Base-by-base conservation (phyloP, 83 land plant species). In the Larix sibirica region DNA sequence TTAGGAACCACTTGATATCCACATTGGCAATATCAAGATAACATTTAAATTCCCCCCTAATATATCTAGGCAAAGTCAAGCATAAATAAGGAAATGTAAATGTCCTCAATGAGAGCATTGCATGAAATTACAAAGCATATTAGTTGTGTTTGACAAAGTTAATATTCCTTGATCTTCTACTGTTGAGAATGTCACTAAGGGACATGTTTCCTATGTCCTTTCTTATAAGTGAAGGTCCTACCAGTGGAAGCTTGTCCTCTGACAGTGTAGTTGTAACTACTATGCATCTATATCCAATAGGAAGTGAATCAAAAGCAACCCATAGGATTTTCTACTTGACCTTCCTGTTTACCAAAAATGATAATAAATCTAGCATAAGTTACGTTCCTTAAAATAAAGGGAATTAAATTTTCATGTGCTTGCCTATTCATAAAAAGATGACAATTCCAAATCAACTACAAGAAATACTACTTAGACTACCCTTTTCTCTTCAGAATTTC, bases 181-280 rank as follows among this genome's bases (percentile, higher is more conserved):
- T 87, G 88, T 56, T 60, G 59, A 93, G 83, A 84, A 96, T 92
- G 86, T 96, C 99, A 80, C 85, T 65, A 74, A 95, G 82, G 58
- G 92, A 81, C 84, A 96, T 80, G 80, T 89, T 81, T 77, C 95
- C 89, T 77, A 96, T 96, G 65, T 93, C 93, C 81, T 88, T 91
- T 81, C 95, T 96, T 77, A 95, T 84, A 47, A 96, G 87, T 40
- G 90, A 84, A 76, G 99, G 92, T 50, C 90, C 89, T 70, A 95
- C 98, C 28, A 87, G 73, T 62, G 60, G 77, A 24, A 96, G 88
- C 77, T 61, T 81, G 74, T 93, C 96, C 80, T 90, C 89, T 62
- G 92, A 68, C 31, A 96, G 81, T 59, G 99, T 95, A 60, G 99
- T 95, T 36, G 92, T 88, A 54, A 96, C 95, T 76, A 94, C 98